Percentiles rank a stretch among this genome's conserved stretches.
These are phyloP conservation scores for Skeletonema marinoi DNA, from an alignment of 108 stramenopile species.

Conservation along the genomic window DNA sequence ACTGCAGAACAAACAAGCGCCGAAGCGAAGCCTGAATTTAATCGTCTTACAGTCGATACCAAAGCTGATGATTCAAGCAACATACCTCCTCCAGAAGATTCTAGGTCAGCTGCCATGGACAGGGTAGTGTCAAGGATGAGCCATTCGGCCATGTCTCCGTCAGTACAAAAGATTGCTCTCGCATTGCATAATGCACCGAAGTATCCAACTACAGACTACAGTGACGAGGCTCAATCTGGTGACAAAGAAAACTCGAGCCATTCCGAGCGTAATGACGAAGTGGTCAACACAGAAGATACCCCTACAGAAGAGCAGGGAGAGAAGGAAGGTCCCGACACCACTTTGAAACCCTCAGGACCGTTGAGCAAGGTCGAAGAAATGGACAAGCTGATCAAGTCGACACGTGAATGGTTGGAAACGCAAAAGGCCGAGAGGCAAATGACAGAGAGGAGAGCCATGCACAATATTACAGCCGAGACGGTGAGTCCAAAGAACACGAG, in stretches of 20 bases:
- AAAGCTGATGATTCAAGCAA: not conserved
- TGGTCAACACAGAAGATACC: not conserved
- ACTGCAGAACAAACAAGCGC: not conserved
- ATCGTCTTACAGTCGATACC: not conserved
- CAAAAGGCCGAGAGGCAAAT: not conserved
- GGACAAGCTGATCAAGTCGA: not conserved
- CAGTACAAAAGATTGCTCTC: not conserved
- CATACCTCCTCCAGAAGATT: not conserved
- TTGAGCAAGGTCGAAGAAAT: not conserved
- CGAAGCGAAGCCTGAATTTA: not conserved
- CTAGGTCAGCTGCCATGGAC: not conserved
- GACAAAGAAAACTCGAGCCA: not conserved
- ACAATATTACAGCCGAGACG: not conserved
- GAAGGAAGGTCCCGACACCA: not conserved
- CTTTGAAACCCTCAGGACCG: not conserved
- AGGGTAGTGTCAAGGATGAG: not conserved
- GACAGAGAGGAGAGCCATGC: not conserved
- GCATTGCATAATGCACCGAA: not conserved
- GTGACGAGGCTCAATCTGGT: not conserved
- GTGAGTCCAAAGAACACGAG: not conserved
- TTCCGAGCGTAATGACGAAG: not conserved
- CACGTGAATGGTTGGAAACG: not conserved
- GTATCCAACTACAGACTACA: not conserved
- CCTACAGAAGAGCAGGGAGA: not conserved
- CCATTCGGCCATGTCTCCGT: not conserved